Conservation (phyloP, 2,329 filamentous ascomycete species). For the Trichophaea hybrida region DNA sequence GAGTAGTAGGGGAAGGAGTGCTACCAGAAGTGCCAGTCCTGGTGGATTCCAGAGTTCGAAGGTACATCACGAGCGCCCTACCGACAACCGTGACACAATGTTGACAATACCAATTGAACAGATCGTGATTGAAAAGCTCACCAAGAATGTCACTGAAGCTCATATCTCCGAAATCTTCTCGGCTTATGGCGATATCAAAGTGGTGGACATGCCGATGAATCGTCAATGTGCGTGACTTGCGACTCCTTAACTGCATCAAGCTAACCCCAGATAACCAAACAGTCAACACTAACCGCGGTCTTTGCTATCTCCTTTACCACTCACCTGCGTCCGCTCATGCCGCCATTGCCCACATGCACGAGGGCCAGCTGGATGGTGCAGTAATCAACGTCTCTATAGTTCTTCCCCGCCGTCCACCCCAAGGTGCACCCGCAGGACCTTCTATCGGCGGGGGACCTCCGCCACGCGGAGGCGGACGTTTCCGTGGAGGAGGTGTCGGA, state of each 20-base stretch:
- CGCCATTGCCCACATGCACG: slow-evolving; percentile 93
- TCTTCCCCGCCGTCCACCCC: slow-evolving; percentile 59
- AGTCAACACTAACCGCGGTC: slow-evolving; percentile 84
- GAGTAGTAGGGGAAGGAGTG: slow-evolving; percentile 20
- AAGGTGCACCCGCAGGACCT: slow-evolving; percentile 37
- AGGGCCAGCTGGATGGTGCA: slow-evolving; percentile 79
- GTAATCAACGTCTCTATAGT: slow-evolving; percentile 79
- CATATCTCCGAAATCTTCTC: slow-evolving; percentile 89
- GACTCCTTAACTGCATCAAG: not conserved
- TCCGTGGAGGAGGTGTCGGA: slow-evolving; percentile 29
- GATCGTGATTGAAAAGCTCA: slow-evolving; percentile 92
- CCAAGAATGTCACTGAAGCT: slow-evolving; percentile 80
- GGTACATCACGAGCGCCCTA: slow-evolving; percentile 4
- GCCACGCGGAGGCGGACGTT: slow-evolving; percentile 29
- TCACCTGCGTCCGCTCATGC: slow-evolving; percentile 65
- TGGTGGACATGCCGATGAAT: slow-evolving; percentile 82
- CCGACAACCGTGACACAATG: not conserved
- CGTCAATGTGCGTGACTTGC: slow-evolving; percentile 50
- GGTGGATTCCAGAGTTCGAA: slow-evolving; percentile 23
- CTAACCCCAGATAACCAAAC: slow-evolving; percentile 22
- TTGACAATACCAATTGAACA: slow-evolving; percentile 31
- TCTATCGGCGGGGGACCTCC: slow-evolving; percentile 11
- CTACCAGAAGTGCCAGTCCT: slow-evolving; percentile 19
- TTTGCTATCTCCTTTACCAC: slow-evolving; percentile 78
- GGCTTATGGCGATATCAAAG: slow-evolving; percentile 68